Base-by-base conservation (phyloP, 2,329 filamentous ascomycete species). In the Colletotrichum viniferum region DNA sequence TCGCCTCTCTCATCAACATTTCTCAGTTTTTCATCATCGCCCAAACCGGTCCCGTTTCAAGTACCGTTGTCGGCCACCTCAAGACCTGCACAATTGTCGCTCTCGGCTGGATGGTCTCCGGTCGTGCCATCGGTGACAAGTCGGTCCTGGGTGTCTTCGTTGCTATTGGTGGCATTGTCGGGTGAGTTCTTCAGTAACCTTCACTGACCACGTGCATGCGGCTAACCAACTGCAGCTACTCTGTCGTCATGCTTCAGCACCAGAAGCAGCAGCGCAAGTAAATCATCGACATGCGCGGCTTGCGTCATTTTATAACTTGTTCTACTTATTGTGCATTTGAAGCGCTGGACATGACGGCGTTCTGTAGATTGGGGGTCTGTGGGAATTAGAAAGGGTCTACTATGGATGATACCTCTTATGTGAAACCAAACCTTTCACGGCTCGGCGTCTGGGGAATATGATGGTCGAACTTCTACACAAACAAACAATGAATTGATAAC, bases 21-120 rank as follows among this genome's bases (percentile, higher is more conserved):
- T 91, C 89, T 14, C 90, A 90, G 80, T 91, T 92, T 77, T 92
- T 91, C 81, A 91, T 92, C 76, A 88, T 92, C 58, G 90, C 89
- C 4, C 88, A 91, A 81, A 90, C 89, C 0, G 91, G 92, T 0
- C 90, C 92, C 0, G 91, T 93, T 5, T 91, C 91, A 9, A 92
- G 91, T 78, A 93, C 92, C 0, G 91, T 94, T 1, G 91, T 93
- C 18, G 92, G 91, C 1, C 91, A 93, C 79, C 84, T 92, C 43
- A 93, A 93, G 83, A 93, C 91, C 0, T 92, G 91, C 78, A 89
- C 89, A 7, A 93, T 93, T 77, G 91, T 93, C n/a, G 88, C 88
- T 21, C 82, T 93, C 6, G 91, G 92, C 34, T 93, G 92, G 92
- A 84, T 86, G 71, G 86, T 85, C 1, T 91, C 88, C 13, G 89